Evolutionary conservation across 371 early-diverging fungal genomes (phyloP), one percentile per base, ranked within the genome.

Genomic region (Mucor indicus): DNA sequence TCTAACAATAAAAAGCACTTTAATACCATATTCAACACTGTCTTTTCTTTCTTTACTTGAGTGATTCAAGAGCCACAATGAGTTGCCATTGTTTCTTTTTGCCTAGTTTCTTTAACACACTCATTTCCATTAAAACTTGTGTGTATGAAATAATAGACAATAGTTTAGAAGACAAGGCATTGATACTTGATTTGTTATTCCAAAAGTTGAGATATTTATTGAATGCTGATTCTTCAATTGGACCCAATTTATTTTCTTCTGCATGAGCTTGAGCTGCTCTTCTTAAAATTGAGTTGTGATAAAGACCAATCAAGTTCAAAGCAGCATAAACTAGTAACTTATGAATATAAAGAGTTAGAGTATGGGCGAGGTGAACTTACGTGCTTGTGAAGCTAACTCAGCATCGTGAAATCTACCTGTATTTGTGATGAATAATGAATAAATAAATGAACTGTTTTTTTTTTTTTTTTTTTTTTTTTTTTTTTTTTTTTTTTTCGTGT

Each of bases 331-430:
- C 90, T 90, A 54, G 30, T 6, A 29, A 12, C 12, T 29, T 29
- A 12, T 29, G 8, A 29, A 8, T 6, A 29, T 6, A 12, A 6
- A 29, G 8, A 29, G 8, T 29, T 29, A 8, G 12, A 8, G 12
- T 29, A 29, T 27, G 4, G 10, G 16, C 13, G 7, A 6, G 23
- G 15, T 11, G 13, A 22, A 62, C 78, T 71, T 86, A 84, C 91
- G 61, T 20, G 86, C 89, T 81, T 96, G 94, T 11, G 98, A 93
- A 16, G 91, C 91, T 20, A 97, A 73, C 56, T 97, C 96, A 9
- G 96, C 86, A 64, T 95, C 92, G 32, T 85, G 83, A 62, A 97
- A 97, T 13, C 96, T 86, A 44, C 96, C 94, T 91, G 53, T 29
- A 47, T n/a, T n/a, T n/a, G n/a, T n/a, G 11, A 44, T 4, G 20